Percentiles rank a stretch among this genome's conserved stretches.
phyloP scores from a whole-genome alignment of 768 basidiomycete species.

The Mycena crocata region DNA sequence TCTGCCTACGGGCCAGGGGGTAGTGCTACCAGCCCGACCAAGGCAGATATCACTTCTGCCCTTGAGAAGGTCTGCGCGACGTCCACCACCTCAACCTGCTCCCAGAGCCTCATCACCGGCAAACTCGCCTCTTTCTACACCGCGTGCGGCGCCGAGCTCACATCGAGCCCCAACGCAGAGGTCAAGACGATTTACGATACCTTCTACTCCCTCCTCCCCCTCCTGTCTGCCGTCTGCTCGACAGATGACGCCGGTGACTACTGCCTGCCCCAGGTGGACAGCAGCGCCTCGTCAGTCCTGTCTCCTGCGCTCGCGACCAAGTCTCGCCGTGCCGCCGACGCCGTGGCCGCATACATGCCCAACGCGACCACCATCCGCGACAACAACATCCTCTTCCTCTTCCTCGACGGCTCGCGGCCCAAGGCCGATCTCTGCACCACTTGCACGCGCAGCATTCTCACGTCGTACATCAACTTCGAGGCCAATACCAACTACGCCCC shows the following conservation, averaged over 20 bases:
- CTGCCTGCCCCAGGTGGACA: slow-evolving; percentile 69
- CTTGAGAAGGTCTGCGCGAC: slow-evolving; percentile 68
- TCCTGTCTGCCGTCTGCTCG: slow-evolving; percentile 77
- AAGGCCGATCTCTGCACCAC: slow-evolving; percentile 75
- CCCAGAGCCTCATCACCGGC: slow-evolving; percentile 65
- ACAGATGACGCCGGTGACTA: slow-evolving; percentile 78
- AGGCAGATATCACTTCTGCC: slow-evolving; percentile 60
- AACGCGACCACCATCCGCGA: slow-evolving; percentile 65
- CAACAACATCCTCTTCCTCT: slow-evolving; percentile 84
- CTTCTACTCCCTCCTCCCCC: slow-evolving; percentile 77
- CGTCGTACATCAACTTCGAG: slow-evolving; percentile 83
- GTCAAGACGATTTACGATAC: slow-evolving; percentile 83
- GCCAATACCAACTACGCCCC: slow-evolving; percentile 77
- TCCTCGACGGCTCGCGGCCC: slow-evolving; percentile 67
- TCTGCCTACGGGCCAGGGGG: slow-evolving; percentile 63
- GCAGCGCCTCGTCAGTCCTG: slow-evolving; percentile 37
- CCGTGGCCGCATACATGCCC: slow-evolving; percentile 54
- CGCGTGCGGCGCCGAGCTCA: slow-evolving; percentile 80
- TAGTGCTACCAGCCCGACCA: slow-evolving; percentile 45
- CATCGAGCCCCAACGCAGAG: slow-evolving; percentile 53
- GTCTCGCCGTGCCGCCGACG: slow-evolving; percentile 38
- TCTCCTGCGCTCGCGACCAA: slow-evolving; percentile 31
- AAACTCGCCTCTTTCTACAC: slow-evolving; percentile 77
- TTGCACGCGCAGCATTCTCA: slow-evolving; percentile 84
- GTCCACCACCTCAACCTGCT: slow-evolving; percentile 61